Base-by-base conservation (phyloP, 176 grass and related monocot genomes). In the Tillandsia leiboldiana region DNA sequence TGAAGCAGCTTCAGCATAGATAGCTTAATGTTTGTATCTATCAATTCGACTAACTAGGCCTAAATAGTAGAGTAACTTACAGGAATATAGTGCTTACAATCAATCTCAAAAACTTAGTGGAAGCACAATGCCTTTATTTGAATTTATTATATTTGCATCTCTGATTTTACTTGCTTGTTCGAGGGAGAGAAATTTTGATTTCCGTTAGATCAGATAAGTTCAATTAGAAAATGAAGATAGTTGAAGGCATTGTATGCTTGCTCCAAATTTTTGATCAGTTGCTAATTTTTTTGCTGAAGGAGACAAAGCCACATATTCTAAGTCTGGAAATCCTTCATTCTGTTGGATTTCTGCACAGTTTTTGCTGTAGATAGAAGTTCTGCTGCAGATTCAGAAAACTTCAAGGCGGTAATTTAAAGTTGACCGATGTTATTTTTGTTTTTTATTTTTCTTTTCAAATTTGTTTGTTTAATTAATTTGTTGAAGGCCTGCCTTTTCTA, bases 381-480 rank as follows among this genome's bases (percentile, higher is more conserved):
- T 49, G 11, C 15, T 48, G 27, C 65, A 48, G 33, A 9, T 48
- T 67, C 33, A 17, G 48, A 67, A 66, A 67, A 48, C 29, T 67
- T 10, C n/a, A 67, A 67, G 48, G 65, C 15, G 65, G 29, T 67
- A 67, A 14, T 67, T 67, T 42, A 49, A 33, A 14, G 48, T 15
- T n/a, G 28, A 10, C 56, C 56, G 22, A 57, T 8, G 23, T 9
- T 3, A 3, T 61, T 61, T 15, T 10, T 42, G 23, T 68, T 12
- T 63, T 24, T 10, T 11, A 2, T 50, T 12, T 11, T 12, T 23
- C 71, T 28, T 65, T 67, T 67, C 23, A 73, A 28, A 17, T 74
- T 10, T 81, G 65, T 74, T 69, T 65, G 48, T 76, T 70, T 18
- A 42, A 6, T 42, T 42, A 42, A 42, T 42, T 42, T 42, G 33